phyloP scores from a whole-genome alignment of 768 basidiomycete genomes.

The Dictyophora rubrovolvata region DNA sequence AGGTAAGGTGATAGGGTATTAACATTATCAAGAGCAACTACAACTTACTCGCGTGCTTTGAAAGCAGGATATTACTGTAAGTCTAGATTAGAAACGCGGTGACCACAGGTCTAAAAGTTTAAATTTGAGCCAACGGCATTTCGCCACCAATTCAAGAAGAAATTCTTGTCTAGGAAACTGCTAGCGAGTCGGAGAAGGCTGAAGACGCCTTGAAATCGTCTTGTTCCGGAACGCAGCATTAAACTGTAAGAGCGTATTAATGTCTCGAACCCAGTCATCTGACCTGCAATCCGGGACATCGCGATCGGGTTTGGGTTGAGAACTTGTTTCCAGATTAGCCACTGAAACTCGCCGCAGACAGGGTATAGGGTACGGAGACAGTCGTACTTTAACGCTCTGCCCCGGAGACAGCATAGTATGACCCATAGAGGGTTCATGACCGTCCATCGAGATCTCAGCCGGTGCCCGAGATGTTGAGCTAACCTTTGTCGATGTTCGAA shows the following conservation, averaged over 20 bases:
- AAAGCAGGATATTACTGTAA: too few relatives aligned
- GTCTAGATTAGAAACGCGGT: too few relatives aligned
- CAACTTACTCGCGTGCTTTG: too few relatives aligned
- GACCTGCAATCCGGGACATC: slow-evolving; percentile 25
- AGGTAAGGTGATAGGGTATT: too few relatives aligned
- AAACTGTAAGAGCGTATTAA: slow-evolving; percentile 89
- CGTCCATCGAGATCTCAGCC: slow-evolving; percentile 90
- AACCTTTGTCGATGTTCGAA: slow-evolving; percentile 41
- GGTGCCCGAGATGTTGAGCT: slow-evolving; percentile 77
- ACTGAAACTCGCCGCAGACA: slow-evolving; percentile 86
- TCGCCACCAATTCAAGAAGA: too few relatives aligned
- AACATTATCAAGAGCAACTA: too few relatives aligned
- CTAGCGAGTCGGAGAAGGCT: slow-evolving; percentile 24
- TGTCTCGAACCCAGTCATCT: slow-evolving; percentile 97
- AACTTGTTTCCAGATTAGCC: slow-evolving; percentile 31
- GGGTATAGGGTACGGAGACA: slow-evolving; percentile 83
- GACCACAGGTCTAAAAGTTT: too few relatives aligned
- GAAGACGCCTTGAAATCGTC: slow-evolving; percentile 65
- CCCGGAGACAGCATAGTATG: slow-evolving; percentile 50
- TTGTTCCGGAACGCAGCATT: slow-evolving; percentile 91
- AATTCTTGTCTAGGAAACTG: too few relatives aligned
- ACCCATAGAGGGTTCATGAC: slow-evolving; percentile 65
- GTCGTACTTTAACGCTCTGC: slow-evolving; percentile 76
- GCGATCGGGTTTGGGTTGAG: slow-evolving; percentile 43
- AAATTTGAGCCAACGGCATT: too few relatives aligned